Conservation (phyloP, 306 rosid species). For the Sindora glabra region DNA sequence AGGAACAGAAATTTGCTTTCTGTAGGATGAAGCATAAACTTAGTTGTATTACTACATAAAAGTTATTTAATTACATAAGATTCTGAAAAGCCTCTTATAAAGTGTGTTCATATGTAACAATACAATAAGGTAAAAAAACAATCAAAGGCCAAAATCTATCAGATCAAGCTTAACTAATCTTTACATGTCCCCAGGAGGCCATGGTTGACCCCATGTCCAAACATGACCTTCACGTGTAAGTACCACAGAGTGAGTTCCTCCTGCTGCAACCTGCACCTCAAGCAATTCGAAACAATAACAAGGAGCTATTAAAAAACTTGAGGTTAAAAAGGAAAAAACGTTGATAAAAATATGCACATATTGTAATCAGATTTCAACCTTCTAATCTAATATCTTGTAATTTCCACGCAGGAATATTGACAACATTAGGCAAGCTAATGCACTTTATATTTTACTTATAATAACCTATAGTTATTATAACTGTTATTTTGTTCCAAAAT, state of each 20-base stretch:
- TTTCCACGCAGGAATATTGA: neutral
- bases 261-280: constrained; percentile 83
- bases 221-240: constrained; percentile 94
- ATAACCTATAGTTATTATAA: neutral
- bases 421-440: neutral
- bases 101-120: neutral
- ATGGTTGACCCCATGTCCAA: constrained; percentile 99
- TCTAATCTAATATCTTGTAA: neutral
- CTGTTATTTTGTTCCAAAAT: neutral
- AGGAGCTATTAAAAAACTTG: too few relatives aligned
- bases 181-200: constrained; percentile 99
- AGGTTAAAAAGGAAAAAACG: too few relatives aligned
- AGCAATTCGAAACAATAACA: neutral
- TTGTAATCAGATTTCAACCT: too few relatives aligned
- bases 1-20: constrained; percentile 90
- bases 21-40: constrained; percentile 16
- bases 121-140: neutral
- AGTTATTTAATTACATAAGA: constrained; percentile 4
- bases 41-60: neutral
- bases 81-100: neutral
- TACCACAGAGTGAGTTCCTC: constrained; percentile 98
- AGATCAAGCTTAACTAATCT: constrained; percentile 3
- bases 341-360: too few relatives aligned
- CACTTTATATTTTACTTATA: neutral
- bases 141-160: neutral